phyloP scores from a whole-genome alignment of 2,329 filamentous ascomycete genomes.

The Colletotrichum orchidophilum region DNA sequence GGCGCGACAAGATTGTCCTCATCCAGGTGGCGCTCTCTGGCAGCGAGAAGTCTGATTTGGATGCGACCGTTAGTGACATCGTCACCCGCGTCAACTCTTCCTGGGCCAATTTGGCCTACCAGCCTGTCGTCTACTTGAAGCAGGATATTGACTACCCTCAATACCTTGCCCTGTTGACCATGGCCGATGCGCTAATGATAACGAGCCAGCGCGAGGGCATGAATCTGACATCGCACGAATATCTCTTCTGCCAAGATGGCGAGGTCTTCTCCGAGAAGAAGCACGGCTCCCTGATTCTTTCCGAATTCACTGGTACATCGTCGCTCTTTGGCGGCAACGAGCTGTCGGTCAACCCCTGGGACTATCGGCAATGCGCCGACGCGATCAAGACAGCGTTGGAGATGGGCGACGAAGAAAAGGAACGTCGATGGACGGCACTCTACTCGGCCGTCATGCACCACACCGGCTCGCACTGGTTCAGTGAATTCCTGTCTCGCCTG shows the following conservation, averaged over 20 bases:
- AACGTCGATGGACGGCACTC: constrained; percentile 77
- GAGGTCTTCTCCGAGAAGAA: constrained; percentile 75
- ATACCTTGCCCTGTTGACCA: constrained; percentile 89
- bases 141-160: constrained; percentile 94
- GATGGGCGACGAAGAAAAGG: constrained; percentile 80
- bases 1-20: constrained; percentile 86
- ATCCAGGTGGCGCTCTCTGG: constrained; percentile 95
- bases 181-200: constrained; percentile 93
- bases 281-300: constrained; percentile 88
- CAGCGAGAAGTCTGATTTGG: constrained; percentile 86
- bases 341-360: constrained; percentile 93
- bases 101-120: constrained; percentile 90
- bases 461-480: constrained; percentile 88
- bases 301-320: constrained; percentile 93
- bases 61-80: constrained; percentile 90
- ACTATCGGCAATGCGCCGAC: constrained; percentile 87
- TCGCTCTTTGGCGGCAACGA: constrained; percentile 84
- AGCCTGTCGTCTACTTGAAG: constrained; percentile 91
- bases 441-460: constrained; percentile 79
- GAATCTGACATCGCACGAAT: constrained; percentile 96
- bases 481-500: constrained; percentile 76
- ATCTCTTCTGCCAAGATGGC: constrained; percentile 91
- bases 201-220: constrained; percentile 96
- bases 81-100: constrained; percentile 93
- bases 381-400: constrained; percentile 86